These are phyloP conservation scores for Wickerhamiella occidentalis DNA, from an alignment of 805 yeast species.

Conservation along the genomic window DNA sequence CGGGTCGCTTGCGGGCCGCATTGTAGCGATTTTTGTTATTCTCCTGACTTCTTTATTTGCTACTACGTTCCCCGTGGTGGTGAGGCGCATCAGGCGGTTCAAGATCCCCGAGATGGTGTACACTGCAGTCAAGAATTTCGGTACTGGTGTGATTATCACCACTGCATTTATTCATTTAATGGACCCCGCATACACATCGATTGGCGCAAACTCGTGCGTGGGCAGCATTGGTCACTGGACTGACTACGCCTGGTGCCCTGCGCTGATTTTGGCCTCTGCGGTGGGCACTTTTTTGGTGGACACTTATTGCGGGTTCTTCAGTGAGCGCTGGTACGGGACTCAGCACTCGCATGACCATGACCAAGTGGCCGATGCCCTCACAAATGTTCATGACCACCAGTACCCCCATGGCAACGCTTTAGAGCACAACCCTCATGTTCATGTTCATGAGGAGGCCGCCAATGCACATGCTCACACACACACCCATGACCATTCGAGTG, in stretches of 20 bases:
- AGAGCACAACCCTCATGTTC: background rate
- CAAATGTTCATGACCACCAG: background rate
- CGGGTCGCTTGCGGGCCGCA: constrained; percentile 42
- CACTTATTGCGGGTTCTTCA: constrained; percentile 33
- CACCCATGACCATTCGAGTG: background rate
- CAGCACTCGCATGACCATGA: constrained; percentile 23
- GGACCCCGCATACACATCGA: constrained; percentile 29
- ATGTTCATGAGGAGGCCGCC: background rate
- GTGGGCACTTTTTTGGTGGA: constrained; percentile 40
- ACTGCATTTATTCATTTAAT: constrained; percentile 63
- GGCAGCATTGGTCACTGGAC: constrained; percentile 37
- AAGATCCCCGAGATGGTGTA: constrained; percentile 27
- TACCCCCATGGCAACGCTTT: background rate
- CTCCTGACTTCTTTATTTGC: constrained; percentile 35
- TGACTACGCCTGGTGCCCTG: constrained; percentile 46
- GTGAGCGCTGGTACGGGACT: constrained; percentile 26
- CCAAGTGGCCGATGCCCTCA: constrained; percentile 14
- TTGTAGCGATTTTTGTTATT: constrained; percentile 44
- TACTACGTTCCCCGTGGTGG: constrained; percentile 36
- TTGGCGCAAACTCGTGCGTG: constrained; percentile 30
- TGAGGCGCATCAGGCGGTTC: constrained; percentile 21
- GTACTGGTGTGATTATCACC: constrained; percentile 67
- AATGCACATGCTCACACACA: background rate
- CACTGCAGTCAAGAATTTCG: constrained; percentile 38
- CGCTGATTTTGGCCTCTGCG: constrained; percentile 38